Base-by-base conservation (phyloP, 2,329 filamentous ascomycete genomes). In the Alternaria gansuensis region DNA sequence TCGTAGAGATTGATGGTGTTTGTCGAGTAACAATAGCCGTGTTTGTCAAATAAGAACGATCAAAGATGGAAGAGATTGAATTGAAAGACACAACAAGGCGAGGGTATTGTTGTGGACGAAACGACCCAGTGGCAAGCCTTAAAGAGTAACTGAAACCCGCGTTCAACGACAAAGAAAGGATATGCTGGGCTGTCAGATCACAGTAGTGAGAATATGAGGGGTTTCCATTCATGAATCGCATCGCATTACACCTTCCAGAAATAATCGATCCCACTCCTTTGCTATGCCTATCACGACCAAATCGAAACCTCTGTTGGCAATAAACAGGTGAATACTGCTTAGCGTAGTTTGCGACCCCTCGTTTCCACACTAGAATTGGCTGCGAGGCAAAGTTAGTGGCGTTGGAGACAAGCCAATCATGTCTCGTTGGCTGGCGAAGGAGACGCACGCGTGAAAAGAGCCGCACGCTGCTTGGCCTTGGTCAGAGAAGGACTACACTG, bases 301-400 rank as follows among this genome's bases (percentile, higher is more conserved):
- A 48, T 11, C 8, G 31, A 23, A 5, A 1, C 34, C 23, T 11
- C 28, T n/a, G 28, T 40, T 41, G 34, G 17, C 54, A 41, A 57
- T 29, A 57, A 24, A 34, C 17, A 40, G 3, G 24, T 29, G 41
- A 31, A n/a, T 5, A 21, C 7, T 31, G 13, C 14, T 13, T 57
- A 57, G 54, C 54, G 54, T 37, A 14, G 14, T 28, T 24, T 5
- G 17, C 17, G 28, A 39, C 34, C 41, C 28, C 23, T 26, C n/a
- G n/a, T 48, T 28, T 33, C 24, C 6, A 31, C 28, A 53, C 11
- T 14, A 46, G 50, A 46, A 57, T 53, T 57, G 54, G 54, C 43
- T 45, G 33, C 17, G n/a, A 13, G 41, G 14, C 41, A 54, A 57
- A 57, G 54, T 57, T 57, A 57, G 54, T 54, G 54, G 54, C 54